A percentile compares a stretch with the other conserved stretches of the same genome.
phyloP scores from a whole-genome alignment of 2,329 filamentous ascomycete species.

The Pseudocercospora vitis region DNA sequence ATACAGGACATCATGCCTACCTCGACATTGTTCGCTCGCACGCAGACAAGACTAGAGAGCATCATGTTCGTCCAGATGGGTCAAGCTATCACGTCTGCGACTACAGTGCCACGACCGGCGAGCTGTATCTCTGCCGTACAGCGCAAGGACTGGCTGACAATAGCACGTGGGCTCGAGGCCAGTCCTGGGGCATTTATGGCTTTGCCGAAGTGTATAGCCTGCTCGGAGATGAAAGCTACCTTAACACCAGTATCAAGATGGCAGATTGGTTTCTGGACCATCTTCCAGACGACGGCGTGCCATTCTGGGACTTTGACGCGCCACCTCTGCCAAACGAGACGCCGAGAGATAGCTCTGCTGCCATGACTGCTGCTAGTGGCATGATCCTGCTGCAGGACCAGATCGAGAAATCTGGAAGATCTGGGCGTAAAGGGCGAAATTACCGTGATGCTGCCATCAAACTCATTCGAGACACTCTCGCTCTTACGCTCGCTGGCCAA shows the following conservation, averaged over 20 bases:
- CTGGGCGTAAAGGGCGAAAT: neutral
- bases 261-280: slow-evolving; percentile 23
- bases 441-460: slow-evolving; percentile 16
- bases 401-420: slow-evolving; percentile 11
- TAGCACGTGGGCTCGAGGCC: slow-evolving; percentile 24
- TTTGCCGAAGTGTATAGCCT: slow-evolving; percentile 23
- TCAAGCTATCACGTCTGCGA: slow-evolving; percentile 23
- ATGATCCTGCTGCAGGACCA: slow-evolving; percentile 20
- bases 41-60: slow-evolving; percentile 18
- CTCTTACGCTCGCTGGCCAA: slow-evolving; percentile 18
- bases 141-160: slow-evolving; percentile 24
- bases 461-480: slow-evolving; percentile 13
- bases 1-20: slow-evolving; percentile 17
- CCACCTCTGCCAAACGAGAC: slow-evolving; percentile 16
- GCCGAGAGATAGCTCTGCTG: slow-evolving; percentile 22
- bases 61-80: slow-evolving; percentile 22
- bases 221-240: slow-evolving; percentile 12
- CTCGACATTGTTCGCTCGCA: slow-evolving; percentile 19
- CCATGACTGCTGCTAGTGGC: slow-evolving; percentile 21
- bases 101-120: slow-evolving; percentile 19
- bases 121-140: slow-evolving; percentile 24
- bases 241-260: slow-evolving; percentile 14
- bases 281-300: slow-evolving; percentile 21
- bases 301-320: slow-evolving; percentile 25
- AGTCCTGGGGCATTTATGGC: slow-evolving; percentile 24